Evolutionary conservation across 2,329 filamentous ascomycete genomes (phyloP), one percentile per base, ranked within the genome.

Genomic region (Fusarium sp.): DNA sequence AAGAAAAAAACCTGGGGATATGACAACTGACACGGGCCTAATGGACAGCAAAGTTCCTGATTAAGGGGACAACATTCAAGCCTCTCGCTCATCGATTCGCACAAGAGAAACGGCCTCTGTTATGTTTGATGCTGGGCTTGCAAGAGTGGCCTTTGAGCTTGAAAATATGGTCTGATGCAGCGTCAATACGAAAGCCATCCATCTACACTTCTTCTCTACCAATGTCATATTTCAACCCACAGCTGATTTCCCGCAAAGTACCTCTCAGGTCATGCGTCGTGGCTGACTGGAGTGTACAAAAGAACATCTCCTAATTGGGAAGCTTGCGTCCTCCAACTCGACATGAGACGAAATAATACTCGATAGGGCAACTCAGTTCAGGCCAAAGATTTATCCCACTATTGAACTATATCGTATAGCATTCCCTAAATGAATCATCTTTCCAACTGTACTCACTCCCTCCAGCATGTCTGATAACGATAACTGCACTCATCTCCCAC

Each of bases 41-140:
- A 13, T 19, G 45, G 28, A 19, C 19, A 36, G 6, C 29, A 54
- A 53, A 46, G 38, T 56, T 64, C 61, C 45, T 64, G 61, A 50
- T 41, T 22, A 4, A 38, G 22, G 11, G 24, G 26, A 3, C 11
- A 15, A 24, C 25, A 15, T 39, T 10, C 24, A 56, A 39, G 25
- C 26, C 19, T 38, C 38, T 29, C 28, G 36, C 41, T 32, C 46
- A 28, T 13, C n/a, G 28, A 29, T 26, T 15, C 32, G 36, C 35
- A 22, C 22, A 1, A 53, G 38, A 48, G 13, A 28, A 28, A 15
- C 40, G 15, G 44, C n/a, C 9, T 34, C 28, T 45, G 11, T 7
- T 42, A 12, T 29, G 7, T 38, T 40, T 36, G 6, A 25, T 36
- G 34, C 43, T 28, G 40, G 29, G 46, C 25, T 46, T 42, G 7